These are phyloP conservation scores for Capronia coronata DNA, from an alignment of 2,329 filamentous ascomycete genomes.

Conservation along the genomic window DNA sequence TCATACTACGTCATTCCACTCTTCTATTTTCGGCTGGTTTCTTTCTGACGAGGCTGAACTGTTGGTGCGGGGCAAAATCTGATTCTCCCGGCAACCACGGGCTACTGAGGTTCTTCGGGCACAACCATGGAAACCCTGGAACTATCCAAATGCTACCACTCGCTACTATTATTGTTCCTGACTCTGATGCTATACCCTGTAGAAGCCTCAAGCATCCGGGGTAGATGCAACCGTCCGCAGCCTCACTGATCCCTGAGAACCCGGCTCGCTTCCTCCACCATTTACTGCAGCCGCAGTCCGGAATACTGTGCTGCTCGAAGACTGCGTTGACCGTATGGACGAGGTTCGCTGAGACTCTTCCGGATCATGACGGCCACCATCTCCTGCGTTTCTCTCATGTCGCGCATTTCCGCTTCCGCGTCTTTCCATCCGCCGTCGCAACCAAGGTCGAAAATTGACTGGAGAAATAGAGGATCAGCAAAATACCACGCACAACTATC, in stretches of 20 bases:
- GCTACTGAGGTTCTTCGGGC: neutral
- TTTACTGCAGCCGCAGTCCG: conserved; percentile 45
- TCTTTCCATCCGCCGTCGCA: conserved; percentile 35
- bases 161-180: neutral
- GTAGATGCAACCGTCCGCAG: conserved; percentile 7
- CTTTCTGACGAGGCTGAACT: conserved; percentile 4
- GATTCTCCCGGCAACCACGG: neutral
- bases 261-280: neutral
- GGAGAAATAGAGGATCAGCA: conserved; percentile 11
- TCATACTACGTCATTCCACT: conserved; percentile 9
- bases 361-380: conserved; percentile 22
- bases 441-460: conserved; percentile 54
- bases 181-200: neutral
- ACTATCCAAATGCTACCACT: no score
- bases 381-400: conserved; percentile 8
- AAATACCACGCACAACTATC: conserved; percentile 1
- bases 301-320: conserved; percentile 57
- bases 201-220: conserved; percentile 6
- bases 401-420: conserved; percentile 20
- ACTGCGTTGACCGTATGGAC: conserved; percentile 29
- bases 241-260: conserved; percentile 5
- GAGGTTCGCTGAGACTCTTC: conserved; percentile 10
- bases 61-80: neutral
- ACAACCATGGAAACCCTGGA: neutral
- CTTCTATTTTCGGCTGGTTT: neutral